Base-by-base conservation (phyloP, 371 early-diverging fungal species). In the Actinomucor elegans region DNA sequence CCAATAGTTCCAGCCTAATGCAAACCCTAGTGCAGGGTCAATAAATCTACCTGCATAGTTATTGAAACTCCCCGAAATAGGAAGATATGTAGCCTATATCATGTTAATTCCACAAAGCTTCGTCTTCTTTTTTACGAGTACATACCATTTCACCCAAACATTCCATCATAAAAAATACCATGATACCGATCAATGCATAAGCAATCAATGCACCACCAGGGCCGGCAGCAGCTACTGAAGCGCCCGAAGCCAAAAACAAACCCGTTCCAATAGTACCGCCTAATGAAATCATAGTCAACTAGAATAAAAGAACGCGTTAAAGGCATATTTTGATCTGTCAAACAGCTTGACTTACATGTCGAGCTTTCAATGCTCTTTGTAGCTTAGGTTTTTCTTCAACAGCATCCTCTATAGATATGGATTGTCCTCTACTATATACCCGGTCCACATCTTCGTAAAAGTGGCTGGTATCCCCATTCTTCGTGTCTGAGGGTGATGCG, bases 191-290 rank as follows among this genome's bases (percentile, higher is more conserved):
- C 14, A 86, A 50, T 20, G 62, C 43, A 57, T 88, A 94, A 11
- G 92, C 88, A n/a, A 90, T 55, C 60, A 92, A 75, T 2, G 89
- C 83, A 46, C 90, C 93, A 12, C 80, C 88, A 12, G 94, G 92
- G 7, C 95, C 95, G 2, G 89, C 95, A 3, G 60, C 55, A 7
- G 84, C 80, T 36, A 94, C 77, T 6, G 88, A 82, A 14, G 79
- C 68, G 36, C 93, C 94, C 20, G 90, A 88, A 15, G 88, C 91
- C 40, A 94, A 67, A 65, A 93, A 94, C 20, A 94, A 73, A 42
- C 95, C 95, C 5, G 94, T 94, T 32, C 89, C 85, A 36, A 90
- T 85, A 0, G 89, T 87, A 34, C 90, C 90, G 17, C 88, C 90
- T 23, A 88, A 72, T 14, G 89, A 86, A 45, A 93, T 91, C 91